Conservation (phyloP, 2,329 filamentous ascomycete species). For the Aspergillus novofumigatus region DNA sequence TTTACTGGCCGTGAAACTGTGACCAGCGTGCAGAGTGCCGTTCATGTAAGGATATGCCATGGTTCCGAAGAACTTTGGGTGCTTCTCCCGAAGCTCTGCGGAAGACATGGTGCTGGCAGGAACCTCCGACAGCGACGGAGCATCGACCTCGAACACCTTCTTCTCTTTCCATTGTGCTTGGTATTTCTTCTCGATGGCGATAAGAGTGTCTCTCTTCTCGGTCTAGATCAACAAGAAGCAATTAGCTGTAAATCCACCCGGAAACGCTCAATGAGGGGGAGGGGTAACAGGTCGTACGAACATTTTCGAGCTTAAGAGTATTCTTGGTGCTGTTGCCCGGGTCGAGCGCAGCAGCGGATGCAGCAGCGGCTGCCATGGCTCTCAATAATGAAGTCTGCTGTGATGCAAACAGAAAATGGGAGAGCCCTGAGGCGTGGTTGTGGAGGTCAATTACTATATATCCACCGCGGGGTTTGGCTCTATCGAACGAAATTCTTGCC, state of each 20-base stretch:
- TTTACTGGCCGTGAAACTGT: conserved; percentile 88
- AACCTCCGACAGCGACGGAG: conserved; percentile 73
- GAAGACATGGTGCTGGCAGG: conserved; percentile 70
- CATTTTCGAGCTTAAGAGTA: conserved; percentile 63
- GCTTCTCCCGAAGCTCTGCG: conserved; percentile 69
- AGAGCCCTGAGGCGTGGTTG: conserved; percentile 12
- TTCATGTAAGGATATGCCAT: conserved; percentile 82
- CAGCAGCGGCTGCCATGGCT: conserved; percentile 42
- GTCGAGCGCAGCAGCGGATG: conserved; percentile 54
- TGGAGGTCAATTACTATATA: conserved; percentile 7
- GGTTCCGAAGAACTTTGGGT: conserved; percentile 87
- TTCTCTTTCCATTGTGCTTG: conserved; percentile 77
- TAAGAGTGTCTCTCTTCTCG: conserved; percentile 29
- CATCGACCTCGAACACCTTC: conserved; percentile 78
- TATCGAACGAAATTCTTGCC: conserved; percentile 8
- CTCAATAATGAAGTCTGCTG: conserved; percentile 19
- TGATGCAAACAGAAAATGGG: conserved; percentile 20
- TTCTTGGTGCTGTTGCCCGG: conserved; percentile 54
- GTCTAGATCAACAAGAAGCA: conserved; percentile 18
- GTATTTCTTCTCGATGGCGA: conserved; percentile 74
- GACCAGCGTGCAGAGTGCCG: conserved; percentile 82
- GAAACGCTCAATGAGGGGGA: conserved; percentile 20
- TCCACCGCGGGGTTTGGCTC: conserved; percentile 16
- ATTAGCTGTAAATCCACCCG: conserved; percentile 15
- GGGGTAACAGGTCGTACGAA: conserved; percentile 17